phyloP scores from a whole-genome alignment of 164 flowering plant species.

The Chloranthus sessilifolius region DNA sequence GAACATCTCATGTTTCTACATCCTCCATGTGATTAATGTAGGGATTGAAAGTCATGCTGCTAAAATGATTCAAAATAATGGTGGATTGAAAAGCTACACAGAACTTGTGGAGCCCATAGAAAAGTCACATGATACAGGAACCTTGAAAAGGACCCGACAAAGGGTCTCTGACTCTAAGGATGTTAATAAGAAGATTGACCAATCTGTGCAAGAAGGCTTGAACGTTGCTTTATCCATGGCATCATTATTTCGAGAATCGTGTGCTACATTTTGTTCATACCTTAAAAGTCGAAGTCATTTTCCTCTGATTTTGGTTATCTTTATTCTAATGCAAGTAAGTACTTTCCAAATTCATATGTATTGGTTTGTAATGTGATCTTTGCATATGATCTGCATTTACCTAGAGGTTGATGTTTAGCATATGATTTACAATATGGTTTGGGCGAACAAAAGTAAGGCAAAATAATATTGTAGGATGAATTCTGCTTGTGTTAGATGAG shows the following conservation, averaged over 20 bases:
- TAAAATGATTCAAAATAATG: conserved; percentile 18
- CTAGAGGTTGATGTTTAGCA: too few relatives aligned
- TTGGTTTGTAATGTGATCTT: not conserved
- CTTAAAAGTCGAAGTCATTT: conserved; percentile 38
- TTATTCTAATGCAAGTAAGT: conserved; percentile 82
- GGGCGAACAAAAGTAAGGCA: too few relatives aligned
- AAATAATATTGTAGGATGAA: too few relatives aligned
- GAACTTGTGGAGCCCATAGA: conserved; percentile 20
- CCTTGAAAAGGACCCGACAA: conserved; percentile 9
- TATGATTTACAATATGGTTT: too few relatives aligned
- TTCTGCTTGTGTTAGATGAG: too few relatives aligned
- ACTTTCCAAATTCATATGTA: not conserved
- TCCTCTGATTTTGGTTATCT: conserved; percentile 40
- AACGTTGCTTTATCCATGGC: not conserved
- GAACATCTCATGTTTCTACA: not conserved
- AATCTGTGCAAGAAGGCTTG: conserved; percentile 15
- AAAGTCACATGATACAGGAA: conserved; percentile 13
- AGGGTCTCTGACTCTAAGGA: conserved; percentile 15
- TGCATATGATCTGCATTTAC: not conserved
- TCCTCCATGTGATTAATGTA: conserved; percentile 11
- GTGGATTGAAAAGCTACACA: conserved; percentile 20
- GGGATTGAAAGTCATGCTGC: conserved; percentile 14
- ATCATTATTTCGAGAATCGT: conserved; percentile 5
- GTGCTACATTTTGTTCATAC: not conserved
- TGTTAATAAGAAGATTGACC: conserved; percentile 14